These are phyloP conservation scores for Ogataea henricii DNA, from an alignment of 805 yeast genomes.

Conservation along the genomic window DNA sequence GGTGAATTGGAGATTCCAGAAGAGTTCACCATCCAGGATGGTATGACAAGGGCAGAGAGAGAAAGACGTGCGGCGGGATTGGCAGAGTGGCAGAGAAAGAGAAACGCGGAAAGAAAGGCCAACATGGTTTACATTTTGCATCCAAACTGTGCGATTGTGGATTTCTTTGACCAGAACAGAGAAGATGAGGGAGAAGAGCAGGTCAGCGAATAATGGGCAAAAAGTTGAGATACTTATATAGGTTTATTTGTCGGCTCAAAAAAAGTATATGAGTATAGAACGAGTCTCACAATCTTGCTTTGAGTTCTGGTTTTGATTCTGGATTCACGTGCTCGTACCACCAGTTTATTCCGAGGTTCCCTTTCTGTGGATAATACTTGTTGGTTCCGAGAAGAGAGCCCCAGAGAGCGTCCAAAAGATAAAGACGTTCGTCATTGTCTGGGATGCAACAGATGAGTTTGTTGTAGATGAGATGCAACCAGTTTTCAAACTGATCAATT, in stretches of 20 bases:
- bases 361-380: slow-evolving; percentile 57
- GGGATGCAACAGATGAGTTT: slow-evolving; percentile 31
- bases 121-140: slow-evolving; percentile 57
- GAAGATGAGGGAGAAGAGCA: slow-evolving; percentile 10
- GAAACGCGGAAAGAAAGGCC: slow-evolving; percentile 28
- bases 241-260: background rate
- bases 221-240: background rate
- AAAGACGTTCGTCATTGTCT: slow-evolving; percentile 37
- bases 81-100: slow-evolving; percentile 28
- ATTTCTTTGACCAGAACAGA: slow-evolving; percentile 49
- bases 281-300: slow-evolving; percentile 18
- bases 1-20: slow-evolving; percentile 40
- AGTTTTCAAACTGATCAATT: slow-evolving; percentile 39
- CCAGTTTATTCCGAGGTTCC: slow-evolving; percentile 58
- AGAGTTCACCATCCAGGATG: slow-evolving; percentile 24
- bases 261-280: too few species aligned
- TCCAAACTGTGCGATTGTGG: slow-evolving; percentile 83
- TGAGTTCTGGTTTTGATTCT: slow-evolving; percentile 5
- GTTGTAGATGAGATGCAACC: slow-evolving; percentile 50
- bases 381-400: slow-evolving; percentile 49
- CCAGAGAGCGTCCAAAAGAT: slow-evolving; percentile 50
- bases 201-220: slow-evolving; percentile 1
- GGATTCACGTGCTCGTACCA: slow-evolving; percentile 52
- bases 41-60: slow-evolving; percentile 25
- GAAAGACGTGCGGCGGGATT: slow-evolving; percentile 28